A percentile compares a stretch with the other conserved stretches of the same genome.
Conservation (phyloP, 768 basidiomycete species). For the Russula griseocarnosa region DNA sequence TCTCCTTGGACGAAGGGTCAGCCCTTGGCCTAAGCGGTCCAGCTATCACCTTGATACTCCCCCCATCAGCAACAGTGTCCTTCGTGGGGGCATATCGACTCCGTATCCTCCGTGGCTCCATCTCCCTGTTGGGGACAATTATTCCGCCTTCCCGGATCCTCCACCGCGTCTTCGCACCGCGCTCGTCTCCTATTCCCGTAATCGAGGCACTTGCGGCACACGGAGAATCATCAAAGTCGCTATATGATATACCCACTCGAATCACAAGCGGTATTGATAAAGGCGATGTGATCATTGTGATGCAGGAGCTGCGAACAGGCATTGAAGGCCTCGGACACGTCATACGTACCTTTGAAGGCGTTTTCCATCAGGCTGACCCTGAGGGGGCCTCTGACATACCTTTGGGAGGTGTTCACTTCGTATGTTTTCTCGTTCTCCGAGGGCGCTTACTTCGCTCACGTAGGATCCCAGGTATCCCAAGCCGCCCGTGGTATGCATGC, state of each 20-base stretch:
- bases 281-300: constrained; percentile 44
- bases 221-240: constrained; percentile 22
- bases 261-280: constrained; percentile 20
- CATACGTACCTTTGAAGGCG: constrained; percentile 57
- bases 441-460: constrained; percentile 24
- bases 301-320: constrained; percentile 56
- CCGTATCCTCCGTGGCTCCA: constrained; percentile 55
- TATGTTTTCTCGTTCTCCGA: constrained; percentile 33
- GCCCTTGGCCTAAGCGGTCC: constrained; percentile 33
- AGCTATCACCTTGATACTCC: constrained; percentile 44
- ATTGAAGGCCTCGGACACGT: constrained; percentile 64
- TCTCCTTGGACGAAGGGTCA: constrained; percentile 41
- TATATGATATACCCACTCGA: constrained; percentile 24
- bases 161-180: constrained; percentile 68
- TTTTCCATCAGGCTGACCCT: constrained; percentile 53
- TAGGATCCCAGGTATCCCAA: constrained; percentile 29
- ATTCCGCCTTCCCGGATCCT: constrained; percentile 40
- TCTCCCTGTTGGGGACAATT: constrained; percentile 55
- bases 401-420: constrained; percentile 48
- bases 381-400: constrained; percentile 42
- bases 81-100: constrained; percentile 66
- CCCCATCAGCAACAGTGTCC: constrained; percentile 50
- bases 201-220: constrained; percentile 34
- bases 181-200: constrained; percentile 71
- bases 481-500: constrained; percentile 35